These are phyloP conservation scores for Diaporthe batatas DNA, from an alignment of 2,329 filamentous ascomycete genomes.

Conservation along the genomic window DNA sequence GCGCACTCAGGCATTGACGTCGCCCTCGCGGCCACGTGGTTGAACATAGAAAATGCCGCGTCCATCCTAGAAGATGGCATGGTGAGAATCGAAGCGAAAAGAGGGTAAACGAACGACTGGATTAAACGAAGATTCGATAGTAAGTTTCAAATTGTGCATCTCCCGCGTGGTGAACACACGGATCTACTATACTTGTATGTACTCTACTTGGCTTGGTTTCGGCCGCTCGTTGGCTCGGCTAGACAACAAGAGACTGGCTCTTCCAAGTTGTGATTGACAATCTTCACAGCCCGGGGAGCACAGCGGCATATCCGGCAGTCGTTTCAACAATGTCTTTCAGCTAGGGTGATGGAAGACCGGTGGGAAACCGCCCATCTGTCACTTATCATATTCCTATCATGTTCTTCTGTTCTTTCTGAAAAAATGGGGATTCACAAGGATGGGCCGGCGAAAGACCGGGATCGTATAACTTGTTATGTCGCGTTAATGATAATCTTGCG, in stretches of 20 bases:
- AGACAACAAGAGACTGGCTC: conserved; percentile 10
- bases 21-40: conserved; percentile 15
- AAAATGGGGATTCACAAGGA: conserved; percentile 13
- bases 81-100: not conserved
- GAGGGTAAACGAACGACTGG: not conserved
- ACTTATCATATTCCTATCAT: not conserved
- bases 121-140: not conserved
- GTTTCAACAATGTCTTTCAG: not conserved
- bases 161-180: not conserved
- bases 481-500: conserved; percentile 26
- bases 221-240: not conserved
- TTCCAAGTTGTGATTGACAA: conserved; percentile 9
- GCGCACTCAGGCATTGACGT: conserved; percentile 18
- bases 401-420: not conserved
- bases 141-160: not conserved
- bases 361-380: not conserved
- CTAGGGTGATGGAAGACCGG: not conserved
- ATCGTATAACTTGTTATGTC: not conserved
- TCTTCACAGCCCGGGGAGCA: not conserved
- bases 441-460: not conserved
- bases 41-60: conserved; percentile 2
- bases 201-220: not conserved
- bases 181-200: conserved; percentile 19
- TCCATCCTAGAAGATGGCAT: conserved; percentile 11
- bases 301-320: not conserved